These are phyloP conservation scores for Cryptococcus sp. DNA, from an alignment of 1,284 basidiomycete genomes.

Conservation along the genomic window DNA sequence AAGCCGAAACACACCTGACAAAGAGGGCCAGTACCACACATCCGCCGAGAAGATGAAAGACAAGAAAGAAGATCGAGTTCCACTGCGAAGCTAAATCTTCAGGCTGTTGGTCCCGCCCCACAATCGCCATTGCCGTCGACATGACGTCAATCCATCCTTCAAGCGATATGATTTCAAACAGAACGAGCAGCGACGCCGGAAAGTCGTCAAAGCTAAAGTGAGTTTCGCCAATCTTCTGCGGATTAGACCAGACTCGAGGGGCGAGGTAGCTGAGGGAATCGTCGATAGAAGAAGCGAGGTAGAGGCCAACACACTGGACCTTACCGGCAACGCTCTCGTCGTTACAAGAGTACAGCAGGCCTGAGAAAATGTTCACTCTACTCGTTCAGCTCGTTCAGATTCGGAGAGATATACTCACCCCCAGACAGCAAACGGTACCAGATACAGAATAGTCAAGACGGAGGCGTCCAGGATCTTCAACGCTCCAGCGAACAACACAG, in stretches of 20 bases:
- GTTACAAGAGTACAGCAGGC: constrained; percentile 80
- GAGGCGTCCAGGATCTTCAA: constrained; percentile 84
- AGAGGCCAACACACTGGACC: constrained; percentile 72
- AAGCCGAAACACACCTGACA: constrained; percentile 59
- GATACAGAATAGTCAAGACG: constrained; percentile 86
- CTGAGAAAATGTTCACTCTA: constrained; percentile 80
- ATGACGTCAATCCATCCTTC: constrained; percentile 97
- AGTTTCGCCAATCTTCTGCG: constrained; percentile 61
- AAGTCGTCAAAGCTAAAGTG: constrained; percentile 91
- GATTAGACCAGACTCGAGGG: constrained; percentile 86
- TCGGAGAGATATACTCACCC: constrained; percentile 57
- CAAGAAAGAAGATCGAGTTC: constrained; percentile 87
- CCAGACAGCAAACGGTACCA: constrained; percentile 97
- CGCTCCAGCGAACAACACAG: constrained; percentile 84
- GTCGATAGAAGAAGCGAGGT: constrained; percentile 49
- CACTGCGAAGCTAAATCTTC: constrained; percentile 65
- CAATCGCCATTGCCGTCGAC: constrained; percentile 74
- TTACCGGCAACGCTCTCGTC: constrained; percentile 61
- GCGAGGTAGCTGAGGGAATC: constrained; percentile 63
- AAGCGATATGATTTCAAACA: constrained; percentile 94
- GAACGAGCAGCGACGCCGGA: constrained; percentile 75
- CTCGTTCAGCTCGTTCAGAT: background rate
- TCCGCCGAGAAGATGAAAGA: constrained; percentile 89
- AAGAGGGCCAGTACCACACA: constrained; percentile 86
- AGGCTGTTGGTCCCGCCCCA: constrained; percentile 65